A percentile compares a stretch with the other conserved stretches of the same genome.
Conservation (phyloP, 805 yeast species). For the Lipomyces chichibuensis region DNA sequence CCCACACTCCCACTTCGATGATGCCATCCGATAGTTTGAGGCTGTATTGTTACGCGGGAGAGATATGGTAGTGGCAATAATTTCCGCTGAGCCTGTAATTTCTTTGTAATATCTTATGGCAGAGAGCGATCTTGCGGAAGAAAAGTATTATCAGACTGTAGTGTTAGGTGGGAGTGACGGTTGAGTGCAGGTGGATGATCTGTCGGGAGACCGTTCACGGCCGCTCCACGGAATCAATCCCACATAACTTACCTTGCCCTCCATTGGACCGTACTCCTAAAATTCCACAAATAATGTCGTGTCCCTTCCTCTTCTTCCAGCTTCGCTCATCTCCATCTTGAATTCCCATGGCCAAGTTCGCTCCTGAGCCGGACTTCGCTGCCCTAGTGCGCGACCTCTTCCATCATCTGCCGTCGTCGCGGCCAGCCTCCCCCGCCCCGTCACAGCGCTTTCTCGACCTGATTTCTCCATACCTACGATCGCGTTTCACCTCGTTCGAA, state of each 20-base stretch:
- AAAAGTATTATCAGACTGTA: too few species aligned
- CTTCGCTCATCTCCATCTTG: background rate
- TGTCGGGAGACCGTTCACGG: too few species aligned
- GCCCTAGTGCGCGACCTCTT: slow-evolving; percentile 8
- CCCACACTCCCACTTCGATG: background rate
- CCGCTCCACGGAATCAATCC: too few species aligned
- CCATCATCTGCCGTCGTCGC: background rate
- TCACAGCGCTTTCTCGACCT: slow-evolving; percentile 9
- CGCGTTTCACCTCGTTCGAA: slow-evolving; percentile 9
- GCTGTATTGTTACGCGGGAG: background rate
- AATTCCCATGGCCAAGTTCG: background rate
- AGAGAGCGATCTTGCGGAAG: too few species aligned
- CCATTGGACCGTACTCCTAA: too few species aligned
- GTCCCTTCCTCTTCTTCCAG: background rate
- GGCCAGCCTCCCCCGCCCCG: slow-evolving; percentile 1
- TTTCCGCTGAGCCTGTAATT: background rate
- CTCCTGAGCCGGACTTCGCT: slow-evolving; percentile 14
- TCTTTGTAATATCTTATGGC: background rate
- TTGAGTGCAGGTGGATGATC: too few species aligned
- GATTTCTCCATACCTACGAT: slow-evolving; percentile 15
- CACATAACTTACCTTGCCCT: too few species aligned
- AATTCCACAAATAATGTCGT: background rate
- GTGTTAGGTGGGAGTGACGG: too few species aligned
- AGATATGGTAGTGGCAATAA: background rate
- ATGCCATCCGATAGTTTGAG: background rate